These are phyloP conservation scores for Kwoniella heveanensis DNA, from an alignment of 768 basidiomycete genomes.

Conservation along the genomic window DNA sequence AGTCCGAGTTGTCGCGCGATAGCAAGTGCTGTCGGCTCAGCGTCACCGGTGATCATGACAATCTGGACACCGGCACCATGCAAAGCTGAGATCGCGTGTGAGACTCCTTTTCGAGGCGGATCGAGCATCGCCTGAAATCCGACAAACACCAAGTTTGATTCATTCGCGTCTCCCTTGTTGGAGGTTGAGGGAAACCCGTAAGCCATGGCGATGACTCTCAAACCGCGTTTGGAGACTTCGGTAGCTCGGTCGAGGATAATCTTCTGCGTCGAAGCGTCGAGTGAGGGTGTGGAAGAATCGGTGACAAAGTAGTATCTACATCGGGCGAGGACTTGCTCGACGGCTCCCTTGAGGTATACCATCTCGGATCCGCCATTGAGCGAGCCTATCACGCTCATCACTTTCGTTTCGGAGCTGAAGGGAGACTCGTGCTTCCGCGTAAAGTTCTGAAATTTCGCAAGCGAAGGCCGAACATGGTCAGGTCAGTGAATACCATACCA, in stretches of 20 bases:
- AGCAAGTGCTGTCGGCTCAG: slow-evolving; percentile 83
- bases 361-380: slow-evolving; percentile 67
- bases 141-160: slow-evolving; percentile 73
- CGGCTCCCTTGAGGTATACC: slow-evolving; percentile 89
- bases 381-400: slow-evolving; percentile 83
- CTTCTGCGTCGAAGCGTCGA: slow-evolving; percentile 70
- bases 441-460: slow-evolving; percentile 51
- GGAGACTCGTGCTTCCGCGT: slow-evolving; percentile 67
- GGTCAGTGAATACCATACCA: no score
- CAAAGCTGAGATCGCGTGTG: slow-evolving; percentile 77
- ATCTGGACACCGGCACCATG: slow-evolving; percentile 87
- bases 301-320: slow-evolving; percentile 89
- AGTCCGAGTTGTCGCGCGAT: slow-evolving; percentile 86
- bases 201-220: slow-evolving; percentile 89
- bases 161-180: slow-evolving; percentile 38
- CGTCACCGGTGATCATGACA: slow-evolving; percentile 98
- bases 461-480: background rate
- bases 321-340: slow-evolving; percentile 79
- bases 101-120: slow-evolving; percentile 90
- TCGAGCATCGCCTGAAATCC: slow-evolving; percentile 96
- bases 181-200: slow-evolving; percentile 64
- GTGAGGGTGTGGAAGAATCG: slow-evolving; percentile 79
- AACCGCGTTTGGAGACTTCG: slow-evolving; percentile 70
- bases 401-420: slow-evolving; percentile 92
- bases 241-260: slow-evolving; percentile 73